Evolutionary conservation across 371 early-diverging fungal species (phyloP).

Genomic region (Syncephalastrum sp.): DNA sequence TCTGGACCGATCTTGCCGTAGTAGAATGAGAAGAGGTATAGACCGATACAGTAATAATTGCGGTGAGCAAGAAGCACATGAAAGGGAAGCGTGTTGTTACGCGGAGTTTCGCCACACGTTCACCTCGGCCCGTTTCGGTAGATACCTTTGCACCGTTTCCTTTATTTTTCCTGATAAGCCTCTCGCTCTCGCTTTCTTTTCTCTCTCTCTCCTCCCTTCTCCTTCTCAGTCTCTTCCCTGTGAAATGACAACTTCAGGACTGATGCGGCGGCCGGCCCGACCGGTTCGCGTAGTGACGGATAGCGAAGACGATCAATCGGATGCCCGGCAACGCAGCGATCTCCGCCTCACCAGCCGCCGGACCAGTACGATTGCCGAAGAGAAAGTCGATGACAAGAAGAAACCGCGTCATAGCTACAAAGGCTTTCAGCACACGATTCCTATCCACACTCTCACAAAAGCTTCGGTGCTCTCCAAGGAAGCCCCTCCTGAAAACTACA

Average conservation of each 20-base stretch:
- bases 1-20: no score
- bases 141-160: no score
- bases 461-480: constrained; percentile 73
- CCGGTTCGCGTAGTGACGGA: constrained; percentile 48
- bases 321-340: constrained; percentile 35
- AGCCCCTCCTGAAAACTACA: constrained; percentile 75
- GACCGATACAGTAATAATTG: no score
- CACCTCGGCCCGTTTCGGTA: no score
- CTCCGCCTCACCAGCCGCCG: constrained; percentile 37
- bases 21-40: no score
- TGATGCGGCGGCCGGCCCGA: constrained; percentile 3
- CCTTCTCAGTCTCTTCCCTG: constrained; percentile 3
- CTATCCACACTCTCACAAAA: constrained; percentile 59
- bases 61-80: no score
- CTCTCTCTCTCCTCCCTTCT: neutral
- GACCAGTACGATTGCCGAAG: constrained; percentile 26
- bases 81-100: no score
- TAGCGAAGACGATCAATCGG: constrained; percentile 50
- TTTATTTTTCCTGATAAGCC: neutral
- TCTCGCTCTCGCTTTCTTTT: constrained; percentile 1
- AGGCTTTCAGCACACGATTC: constrained; percentile 56
- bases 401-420: constrained; percentile 19
- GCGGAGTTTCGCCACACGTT: no score
- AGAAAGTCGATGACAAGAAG: constrained; percentile 33
- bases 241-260: constrained; percentile 2